Conservation (phyloP, 108 stramenopile genomes). For the Skeletonema grethae region DNA sequence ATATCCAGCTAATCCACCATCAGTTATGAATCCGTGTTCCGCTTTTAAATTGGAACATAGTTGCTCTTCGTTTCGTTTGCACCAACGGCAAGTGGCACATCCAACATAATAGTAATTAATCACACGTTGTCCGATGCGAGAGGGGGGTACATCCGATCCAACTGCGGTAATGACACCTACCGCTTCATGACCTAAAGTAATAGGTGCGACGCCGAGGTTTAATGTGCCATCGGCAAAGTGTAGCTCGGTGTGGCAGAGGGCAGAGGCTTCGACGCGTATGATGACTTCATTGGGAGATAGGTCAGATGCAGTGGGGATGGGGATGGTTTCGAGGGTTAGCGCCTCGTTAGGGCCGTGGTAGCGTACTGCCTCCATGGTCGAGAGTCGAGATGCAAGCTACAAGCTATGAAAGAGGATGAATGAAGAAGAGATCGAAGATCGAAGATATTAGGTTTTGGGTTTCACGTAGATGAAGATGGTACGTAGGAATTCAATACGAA, state of each 20-base stretch:
- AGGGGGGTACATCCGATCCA: neutral
- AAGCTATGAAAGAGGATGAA: too few species aligned
- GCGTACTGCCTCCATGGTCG: constrained; percentile 18
- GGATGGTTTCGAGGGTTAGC: constrained; percentile 12
- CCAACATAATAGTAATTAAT: constrained; percentile 27
- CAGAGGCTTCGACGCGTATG: neutral
- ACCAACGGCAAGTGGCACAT: constrained; percentile 26
- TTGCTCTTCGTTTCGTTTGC: constrained; percentile 11
- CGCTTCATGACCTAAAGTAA: neutral
- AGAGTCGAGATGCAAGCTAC: too few species aligned
- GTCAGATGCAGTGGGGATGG: neutral
- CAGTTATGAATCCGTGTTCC: neutral
- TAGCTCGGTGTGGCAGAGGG: neutral
- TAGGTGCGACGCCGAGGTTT: neutral
- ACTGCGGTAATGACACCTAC: constrained; percentile 18
- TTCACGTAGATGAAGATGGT: too few species aligned
- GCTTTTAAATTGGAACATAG: constrained; percentile 15
- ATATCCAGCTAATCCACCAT: neutral
- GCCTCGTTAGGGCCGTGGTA: constrained; percentile 11
- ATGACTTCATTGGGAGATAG: neutral
- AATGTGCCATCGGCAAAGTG: neutral
- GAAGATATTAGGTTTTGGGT: too few species aligned
- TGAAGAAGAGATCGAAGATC: too few species aligned
- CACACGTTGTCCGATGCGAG: constrained; percentile 16
- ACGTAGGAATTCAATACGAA: too few species aligned